Base-by-base conservation (phyloP, 352 stramenopile species). In the Phytophthora gonapodyides region DNA sequence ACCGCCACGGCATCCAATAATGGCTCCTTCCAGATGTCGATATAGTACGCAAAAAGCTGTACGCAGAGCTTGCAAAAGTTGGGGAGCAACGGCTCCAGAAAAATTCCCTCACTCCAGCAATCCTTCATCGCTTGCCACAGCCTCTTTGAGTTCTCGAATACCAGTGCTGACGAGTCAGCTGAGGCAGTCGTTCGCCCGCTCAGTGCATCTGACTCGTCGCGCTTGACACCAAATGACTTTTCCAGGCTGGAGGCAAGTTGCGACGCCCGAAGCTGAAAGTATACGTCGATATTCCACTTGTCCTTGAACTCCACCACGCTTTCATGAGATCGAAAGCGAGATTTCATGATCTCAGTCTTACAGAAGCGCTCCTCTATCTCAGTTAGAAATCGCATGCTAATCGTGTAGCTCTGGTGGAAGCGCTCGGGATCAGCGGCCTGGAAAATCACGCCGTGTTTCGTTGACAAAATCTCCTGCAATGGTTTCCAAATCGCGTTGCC, bases 281-380 rank as follows among this genome's bases (percentile, higher is more conserved):
- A 96, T 16, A 94, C 81, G 38, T 93, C 86, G 55, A 93, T 76
- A 52, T 96, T 94, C 87, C 87, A 96, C 64, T 89, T 91, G 43
- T 93, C 84, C 54, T 88, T 90, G 64, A 96, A 96, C 34, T 89
- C 74, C 4, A 89, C 55, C 11, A 90, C 79, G 16, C 76, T 90
- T 36, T 93, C 81, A 33, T 93, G 82, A 5, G 65, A 71, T 15
- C 82, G 76, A 35, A 96, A 94, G 2, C 86, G 81, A 5, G 46
- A 72, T 56, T 77, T 84, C 73, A 88, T 87, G 2, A 61, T 57
- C 16, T 87, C 64, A 9, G 44, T 87, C n/a, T 60, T 69, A 41
- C 83, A 94, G 31, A 91, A 82, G 4, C 52, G 56, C 1, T 67
- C 47, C 49, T 94, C 84, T 2, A 96, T 52, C 17, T 75, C 45